Conservation (phyloP, 2,329 filamentous ascomycete genomes). For the Penicillium paneum region DNA sequence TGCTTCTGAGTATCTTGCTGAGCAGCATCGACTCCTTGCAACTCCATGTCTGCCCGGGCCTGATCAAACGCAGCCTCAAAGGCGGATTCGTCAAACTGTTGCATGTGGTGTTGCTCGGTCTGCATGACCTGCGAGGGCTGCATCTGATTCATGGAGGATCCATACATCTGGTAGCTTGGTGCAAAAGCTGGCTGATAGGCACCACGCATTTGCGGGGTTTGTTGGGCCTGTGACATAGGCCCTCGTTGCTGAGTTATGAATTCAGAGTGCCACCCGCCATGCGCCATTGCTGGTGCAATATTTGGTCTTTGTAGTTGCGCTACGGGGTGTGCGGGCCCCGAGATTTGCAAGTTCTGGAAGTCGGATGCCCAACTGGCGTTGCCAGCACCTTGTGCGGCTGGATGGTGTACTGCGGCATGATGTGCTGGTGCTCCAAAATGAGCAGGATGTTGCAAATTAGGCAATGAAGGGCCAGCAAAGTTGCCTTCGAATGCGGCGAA, state of each 20-base stretch:
- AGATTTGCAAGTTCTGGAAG: conserved; percentile 46
- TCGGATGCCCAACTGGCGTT: conserved; percentile 44
- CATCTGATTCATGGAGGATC: conserved; percentile 19
- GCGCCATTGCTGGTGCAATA: conserved; percentile 33
- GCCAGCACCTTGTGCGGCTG: conserved; percentile 7
- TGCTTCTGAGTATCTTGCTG: conserved; percentile 14
- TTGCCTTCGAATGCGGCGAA: conserved; percentile 65
- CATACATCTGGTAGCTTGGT: conserved; percentile 26
- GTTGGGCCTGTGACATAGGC: conserved; percentile 22
- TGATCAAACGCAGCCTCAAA: conserved; percentile 47
- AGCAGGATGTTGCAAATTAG: conserved; percentile 38
- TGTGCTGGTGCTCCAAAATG: conserved; percentile 28
- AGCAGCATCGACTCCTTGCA: conserved; percentile 20
- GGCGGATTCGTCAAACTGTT: conserved; percentile 44
- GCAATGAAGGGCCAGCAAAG: conserved; percentile 30
- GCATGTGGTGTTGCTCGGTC: conserved; percentile 22
- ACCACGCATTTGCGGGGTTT: conserved; percentile 11
- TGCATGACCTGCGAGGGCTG: conserved; percentile 26
- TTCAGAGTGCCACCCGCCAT: conserved; percentile 59
- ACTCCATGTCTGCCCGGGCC: conserved; percentile 38
- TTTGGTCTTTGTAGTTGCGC: conserved; percentile 48
- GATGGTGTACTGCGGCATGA: conserved; percentile 22
- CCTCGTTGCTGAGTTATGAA: conserved; percentile 48
- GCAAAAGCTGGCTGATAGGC: conserved; percentile 33
- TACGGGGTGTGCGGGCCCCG: conserved; percentile 42